phyloP scores from a whole-genome alignment of 108 stramenopile species.

The Fistulifera solaris region DNA sequence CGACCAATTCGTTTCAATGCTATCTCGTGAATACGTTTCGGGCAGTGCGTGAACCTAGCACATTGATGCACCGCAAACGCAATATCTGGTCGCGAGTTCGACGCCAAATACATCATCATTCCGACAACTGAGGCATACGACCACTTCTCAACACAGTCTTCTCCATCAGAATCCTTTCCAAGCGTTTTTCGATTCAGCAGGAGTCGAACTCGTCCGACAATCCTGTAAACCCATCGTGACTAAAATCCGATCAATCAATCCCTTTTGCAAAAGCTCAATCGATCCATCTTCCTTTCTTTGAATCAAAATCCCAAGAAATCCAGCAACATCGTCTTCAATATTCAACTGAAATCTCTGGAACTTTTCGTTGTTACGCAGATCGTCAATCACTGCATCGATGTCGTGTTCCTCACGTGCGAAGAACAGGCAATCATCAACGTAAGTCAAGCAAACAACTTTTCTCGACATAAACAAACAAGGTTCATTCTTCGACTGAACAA shows the following conservation, averaged over 20 bases:
- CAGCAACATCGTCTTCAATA: slow-evolving; percentile 16
- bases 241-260: slow-evolving; percentile 16
- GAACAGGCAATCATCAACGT: slow-evolving; percentile 35
- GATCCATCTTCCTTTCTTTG: slow-evolving; percentile 7
- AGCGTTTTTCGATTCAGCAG: slow-evolving; percentile 6
- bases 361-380: slow-evolving; percentile 1
- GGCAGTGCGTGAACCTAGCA: slow-evolving; percentile 16
- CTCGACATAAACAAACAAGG: slow-evolving; percentile 31
- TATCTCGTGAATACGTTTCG: slow-evolving; percentile 19
- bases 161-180: slow-evolving; percentile 8
- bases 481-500: slow-evolving; percentile 18
- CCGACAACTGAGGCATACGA: slow-evolving; percentile 30
- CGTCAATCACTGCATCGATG: slow-evolving; percentile 12
- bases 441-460: slow-evolving; percentile 23
- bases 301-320: slow-evolving; percentile 32
- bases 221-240: slow-evolving; percentile 10
- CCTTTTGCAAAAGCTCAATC: slow-evolving; percentile 15
- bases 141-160: slow-evolving; percentile 7
- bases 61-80: slow-evolving; percentile 21
- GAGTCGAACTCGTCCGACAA: slow-evolving; percentile 2
- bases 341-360: slow-evolving; percentile 5
- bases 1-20: slow-evolving; percentile 27
- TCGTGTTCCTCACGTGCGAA: slow-evolving; percentile 4
- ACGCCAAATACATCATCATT: slow-evolving; percentile 36
- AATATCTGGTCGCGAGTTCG: slow-evolving; percentile 11